A percentile compares a stretch with the other conserved stretches of the same genome.
Conservation (phyloP, 2,329 filamentous ascomycete species). For the Parastagonospora avenae region DNA sequence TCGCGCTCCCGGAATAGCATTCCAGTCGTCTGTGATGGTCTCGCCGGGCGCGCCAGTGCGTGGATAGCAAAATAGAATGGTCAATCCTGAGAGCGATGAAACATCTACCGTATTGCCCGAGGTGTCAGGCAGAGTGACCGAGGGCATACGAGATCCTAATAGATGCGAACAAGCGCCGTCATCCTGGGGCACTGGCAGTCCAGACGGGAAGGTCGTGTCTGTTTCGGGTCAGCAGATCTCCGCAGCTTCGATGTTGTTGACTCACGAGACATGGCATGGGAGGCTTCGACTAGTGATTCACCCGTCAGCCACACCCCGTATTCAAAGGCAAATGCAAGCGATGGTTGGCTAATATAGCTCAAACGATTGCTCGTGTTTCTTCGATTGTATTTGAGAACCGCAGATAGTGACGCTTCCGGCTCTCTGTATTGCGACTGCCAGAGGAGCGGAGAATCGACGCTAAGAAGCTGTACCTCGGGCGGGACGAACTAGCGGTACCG, state of each 20-base stretch:
- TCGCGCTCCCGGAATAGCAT: conserved; percentile 50
- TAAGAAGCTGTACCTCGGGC: too few species aligned
- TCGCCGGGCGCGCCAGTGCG: conserved; percentile 48
- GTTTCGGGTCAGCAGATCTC: conserved; percentile 14
- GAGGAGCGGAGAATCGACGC: too few species aligned
- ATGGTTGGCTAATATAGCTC: background rate
- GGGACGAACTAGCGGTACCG: too few species aligned
- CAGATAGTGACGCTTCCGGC: too few species aligned
- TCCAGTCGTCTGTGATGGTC: conserved; percentile 49
- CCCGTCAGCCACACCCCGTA: conserved; percentile 1
- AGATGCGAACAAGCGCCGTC: conserved; percentile 51
- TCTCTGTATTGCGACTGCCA: too few species aligned
- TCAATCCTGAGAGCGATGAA: conserved; percentile 44
- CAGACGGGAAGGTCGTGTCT: conserved; percentile 38
- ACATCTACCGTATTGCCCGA: conserved; percentile 34
- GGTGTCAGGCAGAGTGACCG: conserved; percentile 42
- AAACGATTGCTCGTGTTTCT: background rate
- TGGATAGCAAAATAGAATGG: conserved; percentile 52
- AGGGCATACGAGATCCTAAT: conserved; percentile 25
- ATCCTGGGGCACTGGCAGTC: conserved; percentile 47
- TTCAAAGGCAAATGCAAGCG: background rate
- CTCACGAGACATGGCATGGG: conserved; percentile 24
- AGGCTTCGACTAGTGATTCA: background rate
- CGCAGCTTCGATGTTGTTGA: conserved; percentile 6
- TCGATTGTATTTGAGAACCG: background rate